phyloP scores from a whole-genome alignment of 2,329 filamentous ascomycete genomes.

The Verticillium nonalfalfae region DNA sequence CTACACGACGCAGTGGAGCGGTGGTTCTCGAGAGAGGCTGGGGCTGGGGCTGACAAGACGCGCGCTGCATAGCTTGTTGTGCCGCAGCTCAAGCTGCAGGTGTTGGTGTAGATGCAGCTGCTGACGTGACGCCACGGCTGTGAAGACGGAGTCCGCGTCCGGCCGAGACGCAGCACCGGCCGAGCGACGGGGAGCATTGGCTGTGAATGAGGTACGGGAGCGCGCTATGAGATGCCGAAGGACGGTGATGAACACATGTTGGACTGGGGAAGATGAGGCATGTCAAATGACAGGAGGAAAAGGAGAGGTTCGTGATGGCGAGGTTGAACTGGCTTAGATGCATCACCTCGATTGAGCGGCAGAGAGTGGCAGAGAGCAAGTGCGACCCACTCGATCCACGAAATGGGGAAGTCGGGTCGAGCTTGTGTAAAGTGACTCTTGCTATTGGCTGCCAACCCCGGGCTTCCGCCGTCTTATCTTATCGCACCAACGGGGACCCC shows the following conservation, averaged over 20 bases:
- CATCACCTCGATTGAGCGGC: not conserved
- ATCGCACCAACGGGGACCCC: not conserved
- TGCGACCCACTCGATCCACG: too few relatives aligned
- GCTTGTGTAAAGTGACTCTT: not conserved
- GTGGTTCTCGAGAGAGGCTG: not conserved
- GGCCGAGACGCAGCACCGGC: conserved; percentile 1
- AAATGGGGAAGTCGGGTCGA: not conserved
- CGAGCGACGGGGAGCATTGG: not conserved
- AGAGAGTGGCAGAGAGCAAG: too few relatives aligned
- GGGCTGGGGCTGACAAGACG: not conserved
- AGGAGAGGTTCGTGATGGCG: not conserved
- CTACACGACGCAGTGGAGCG: not conserved
- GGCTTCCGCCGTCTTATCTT: not conserved
- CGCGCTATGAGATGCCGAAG: not conserved
- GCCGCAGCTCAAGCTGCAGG: not conserved
- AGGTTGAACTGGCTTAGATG: not conserved
- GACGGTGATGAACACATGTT: not conserved
- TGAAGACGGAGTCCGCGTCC: not conserved
- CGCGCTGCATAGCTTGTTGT: not conserved
- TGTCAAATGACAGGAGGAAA: too few relatives aligned
- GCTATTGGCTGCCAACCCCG: not conserved
- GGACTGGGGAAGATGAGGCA: not conserved
- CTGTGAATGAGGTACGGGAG: not conserved
- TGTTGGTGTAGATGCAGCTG: not conserved
- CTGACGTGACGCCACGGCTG: not conserved